Conservation (phyloP, 805 yeast genomes). For the Candida lessepsii region DNA sequence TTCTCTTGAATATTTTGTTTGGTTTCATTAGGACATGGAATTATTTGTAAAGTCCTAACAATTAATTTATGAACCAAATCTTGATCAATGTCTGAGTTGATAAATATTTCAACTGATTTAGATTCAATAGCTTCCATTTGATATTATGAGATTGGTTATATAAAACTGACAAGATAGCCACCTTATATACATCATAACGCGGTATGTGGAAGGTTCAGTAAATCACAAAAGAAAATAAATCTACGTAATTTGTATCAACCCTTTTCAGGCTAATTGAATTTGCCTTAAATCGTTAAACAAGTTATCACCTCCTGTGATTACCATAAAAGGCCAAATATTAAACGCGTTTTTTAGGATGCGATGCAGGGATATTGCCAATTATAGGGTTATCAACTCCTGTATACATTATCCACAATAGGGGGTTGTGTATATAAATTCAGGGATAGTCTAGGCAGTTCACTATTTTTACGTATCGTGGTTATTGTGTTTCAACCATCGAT, state of each 20-base stretch:
- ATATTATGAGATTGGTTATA: neutral
- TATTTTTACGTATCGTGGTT: neutral
- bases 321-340: neutral
- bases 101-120: conserved; percentile 39
- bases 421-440: neutral
- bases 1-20: conserved; percentile 21
- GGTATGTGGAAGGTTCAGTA: neutral
- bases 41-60: conserved; percentile 61
- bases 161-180: too few species aligned
- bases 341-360: conserved; percentile 1
- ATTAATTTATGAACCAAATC: conserved; percentile 73
- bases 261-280: neutral
- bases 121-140: conserved; percentile 24
- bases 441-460: neutral
- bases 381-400: neutral
- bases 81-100: conserved; percentile 55
- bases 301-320: neutral
- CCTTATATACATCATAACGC: neutral
- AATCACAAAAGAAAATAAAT: neutral
- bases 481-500: too few species aligned
- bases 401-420: too few species aligned
- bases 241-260: neutral
- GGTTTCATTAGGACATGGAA: conserved; percentile 52
- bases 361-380: neutral
- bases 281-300: neutral